Evolutionary conservation across 345 rosid species (phyloP), one percentile per base, ranked within the genome.

Genomic region (Toxicodendron radicans): DNA sequence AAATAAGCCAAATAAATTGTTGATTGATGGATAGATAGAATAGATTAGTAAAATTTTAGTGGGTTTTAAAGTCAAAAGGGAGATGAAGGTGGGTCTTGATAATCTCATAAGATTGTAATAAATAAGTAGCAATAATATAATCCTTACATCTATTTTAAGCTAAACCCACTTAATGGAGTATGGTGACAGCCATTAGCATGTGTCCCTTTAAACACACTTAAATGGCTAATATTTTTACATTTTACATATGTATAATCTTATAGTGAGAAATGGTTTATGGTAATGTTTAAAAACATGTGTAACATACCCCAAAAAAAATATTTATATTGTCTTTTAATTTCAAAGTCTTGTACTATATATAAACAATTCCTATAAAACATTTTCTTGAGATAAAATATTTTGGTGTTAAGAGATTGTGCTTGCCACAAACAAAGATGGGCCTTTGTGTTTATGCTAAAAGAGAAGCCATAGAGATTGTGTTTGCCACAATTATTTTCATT

Each of bases 111-210:
- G 62, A 68, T 38, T 17, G 41, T 76, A 3, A 4, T 35, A 30
- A 58, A 3, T 48, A 63, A 68, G 14, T 56, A 33, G 32, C 57
- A 75, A 68, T 51, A 49, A 3, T 52, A 51, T 45, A 10, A 64
- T 17, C 58, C 38, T 38, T 2, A n/a, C 32, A 52, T n/a, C 27
- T 21, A 2, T 53, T 56, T 18, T 30, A 10, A 13, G 32, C 32
- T 20, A 52, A 52, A 43, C 63, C 21, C 27, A 56, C 38, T 63
- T 7, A 72, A 21, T 45, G 54, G 75, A 74, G 79, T 83, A 30
- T 41, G 23, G 70, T 74, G 75, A 79, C 77, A 77, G 77, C 73
- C 75, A 71, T 3, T 24, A 62, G 62, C 72, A 79, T 73, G 79
- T 73, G 79, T 60, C 62, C 27, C 70, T 70, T 73, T 69, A 66